A percentile compares a stretch with the other conserved stretches of the same genome.
phyloP scores from a whole-genome alignment of 148 eudicot genomes.

The Drosera capensis region DNA sequence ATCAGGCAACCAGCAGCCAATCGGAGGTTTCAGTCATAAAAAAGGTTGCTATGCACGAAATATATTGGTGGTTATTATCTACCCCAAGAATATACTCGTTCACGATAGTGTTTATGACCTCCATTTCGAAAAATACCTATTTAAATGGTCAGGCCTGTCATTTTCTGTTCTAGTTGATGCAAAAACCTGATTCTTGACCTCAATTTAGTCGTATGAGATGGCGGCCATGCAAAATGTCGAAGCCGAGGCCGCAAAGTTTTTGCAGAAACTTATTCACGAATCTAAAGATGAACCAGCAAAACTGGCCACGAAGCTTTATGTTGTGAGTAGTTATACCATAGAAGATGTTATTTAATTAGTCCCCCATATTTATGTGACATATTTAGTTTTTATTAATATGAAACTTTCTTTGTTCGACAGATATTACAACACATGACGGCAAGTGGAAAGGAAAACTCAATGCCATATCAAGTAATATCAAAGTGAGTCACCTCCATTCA shows the following conservation, averaged over 20 bases:
- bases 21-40: too few relatives aligned
- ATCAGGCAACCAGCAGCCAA: too few relatives aligned
- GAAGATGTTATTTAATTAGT: too few relatives aligned
- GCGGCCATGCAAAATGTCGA: slow-evolving; percentile 76
- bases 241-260: slow-evolving; percentile 87
- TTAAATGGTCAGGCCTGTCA: too few relatives aligned
- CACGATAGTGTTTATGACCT: too few relatives aligned
- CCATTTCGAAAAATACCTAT: too few relatives aligned
- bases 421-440: slow-evolving; percentile 92
- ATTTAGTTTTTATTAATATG: slow-evolving; percentile 2
- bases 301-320: slow-evolving; percentile 88
- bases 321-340: slow-evolving; percentile 48
- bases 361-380: too few relatives aligned
- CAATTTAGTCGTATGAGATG: slow-evolving; percentile 18
- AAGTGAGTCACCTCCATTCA: slow-evolving; percentile 32
- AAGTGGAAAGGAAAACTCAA: slow-evolving; percentile 81
- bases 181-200: not conserved
- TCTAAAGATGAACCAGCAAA: slow-evolving; percentile 89
- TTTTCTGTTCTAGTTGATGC: too few relatives aligned
- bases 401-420: slow-evolving; percentile 14
- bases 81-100: too few relatives aligned
- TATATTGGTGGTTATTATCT: too few relatives aligned
- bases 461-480: slow-evolving; percentile 95
- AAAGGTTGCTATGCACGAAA: too few relatives aligned
- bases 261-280: slow-evolving; percentile 93